Base-by-base conservation (phyloP, 352 stramenopile species). In the Pythium plurisporium region DNA sequence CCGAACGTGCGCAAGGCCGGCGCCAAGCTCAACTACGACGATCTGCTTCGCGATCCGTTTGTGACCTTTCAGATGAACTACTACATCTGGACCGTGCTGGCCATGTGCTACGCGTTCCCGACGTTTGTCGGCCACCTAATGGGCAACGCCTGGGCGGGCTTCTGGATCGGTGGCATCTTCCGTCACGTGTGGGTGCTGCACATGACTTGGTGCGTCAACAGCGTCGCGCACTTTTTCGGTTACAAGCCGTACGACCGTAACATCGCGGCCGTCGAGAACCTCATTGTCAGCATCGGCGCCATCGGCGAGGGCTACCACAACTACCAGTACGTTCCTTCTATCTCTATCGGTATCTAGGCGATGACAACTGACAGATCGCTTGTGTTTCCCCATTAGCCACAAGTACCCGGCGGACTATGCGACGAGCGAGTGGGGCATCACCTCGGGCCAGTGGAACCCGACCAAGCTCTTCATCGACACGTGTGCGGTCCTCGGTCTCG, bases 401-500 rank as follows among this genome's bases (percentile, higher is more conserved):
- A 99, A 99, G 79, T 99, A 98, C 76, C 97, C 97, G 33, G 97
- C 95, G 59, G 96, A 99, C 77, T 99, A 99, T 75, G 94, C 96
- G 25, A 97, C 96, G 30, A 97, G 87, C 55, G 96, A 99, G 81
- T 99, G 96, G 76, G 97, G 97, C 22, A 80, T 99, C 50, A 94
- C 90, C 15, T 90, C 74, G 55, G 75, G 79, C 58, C 97, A 99
- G 67, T 99, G 96, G 76, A 99, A 99, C 73, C 97, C 97, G 26
- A 98, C 91, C 41, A 99, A 99, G 75, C 72, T 97, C 17, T 96
- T 98, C 74, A 99, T 99, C 74, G 96, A 99, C 72, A 69, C 80
- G 31, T 90, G 93, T 48, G 94, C 93, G 4, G 37, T 73, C 0
- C 57, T 99, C n/a, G 96, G 97, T 17, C 78, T 99, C 31, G 96